Evolutionary conservation across 176 grass and related monocot genomes (phyloP).

Genomic region (barley (Hordeum vulgare)): MorexV3_pseudomolecules_assembly NC_058522.1:549112741-549113240

Average conservation of each 20-base stretch:
- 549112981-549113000: not conserved
- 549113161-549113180: too few relatives aligned
- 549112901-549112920: not conserved
- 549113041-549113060: not conserved
- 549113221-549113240: too few relatives aligned
- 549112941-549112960: not conserved
- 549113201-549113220: too few relatives aligned
- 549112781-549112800: not conserved
- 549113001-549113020: not conserved
- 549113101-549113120: too few relatives aligned
- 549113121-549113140: too few relatives aligned
- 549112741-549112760: slow-evolving; percentile 30
- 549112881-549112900: not conserved
- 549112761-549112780: slow-evolving; percentile 3
- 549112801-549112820: not conserved
- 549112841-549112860: not conserved
- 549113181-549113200: too few relatives aligned
- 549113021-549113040: not conserved
- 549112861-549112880: slow-evolving; percentile 54
- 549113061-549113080: too few relatives aligned
- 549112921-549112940: not conserved
- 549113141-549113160: too few relatives aligned
- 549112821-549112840: not conserved
- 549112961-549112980: slow-evolving; percentile 4
- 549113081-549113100: too few relatives aligned